Conservation (phyloP, 805 yeast species). For the Metschnikowia chrysomelidarum region DNA sequence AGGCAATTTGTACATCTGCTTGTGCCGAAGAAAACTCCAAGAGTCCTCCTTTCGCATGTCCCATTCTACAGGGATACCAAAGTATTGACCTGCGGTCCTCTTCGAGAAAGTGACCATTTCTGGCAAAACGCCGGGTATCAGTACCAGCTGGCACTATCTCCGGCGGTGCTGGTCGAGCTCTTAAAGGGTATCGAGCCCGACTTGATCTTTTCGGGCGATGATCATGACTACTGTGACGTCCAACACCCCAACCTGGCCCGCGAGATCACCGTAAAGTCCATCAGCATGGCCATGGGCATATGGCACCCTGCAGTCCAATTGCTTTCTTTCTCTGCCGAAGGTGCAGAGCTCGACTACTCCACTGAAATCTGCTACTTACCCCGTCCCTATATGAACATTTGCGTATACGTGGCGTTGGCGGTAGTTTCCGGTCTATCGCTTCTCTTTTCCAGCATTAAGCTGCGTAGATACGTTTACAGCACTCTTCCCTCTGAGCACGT, state of each 20-base stretch:
- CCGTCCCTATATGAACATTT: conserved; percentile 43
- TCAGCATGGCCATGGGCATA: conserved; percentile 43
- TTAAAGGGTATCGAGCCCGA: conserved; percentile 19
- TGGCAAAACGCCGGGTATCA: conserved; percentile 23
- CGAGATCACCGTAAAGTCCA: conserved; percentile 40
- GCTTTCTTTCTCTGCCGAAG: conserved; percentile 22
- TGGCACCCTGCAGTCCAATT: conserved; percentile 42
- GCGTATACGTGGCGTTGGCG: conserved; percentile 37
- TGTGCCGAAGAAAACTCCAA: conserved; percentile 13
- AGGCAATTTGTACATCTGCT: conserved; percentile 16
- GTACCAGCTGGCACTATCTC: conserved; percentile 24
- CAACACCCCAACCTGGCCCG: conserved; percentile 19
- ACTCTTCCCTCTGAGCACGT: conserved; percentile 25
- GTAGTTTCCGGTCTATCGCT: conserved; percentile 28
- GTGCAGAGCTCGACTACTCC: conserved; percentile 22
- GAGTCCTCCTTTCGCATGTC: conserved; percentile 25
- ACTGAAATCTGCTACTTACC: conserved; percentile 47
- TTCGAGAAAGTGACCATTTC: conserved; percentile 20
- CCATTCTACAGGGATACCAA: conserved; percentile 24
- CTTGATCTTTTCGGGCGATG: conserved; percentile 27
- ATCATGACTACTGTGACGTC: conserved; percentile 26
- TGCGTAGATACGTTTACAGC: conserved; percentile 27
- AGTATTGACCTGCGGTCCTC: conserved; percentile 21
- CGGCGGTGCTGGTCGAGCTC: conserved; percentile 18
- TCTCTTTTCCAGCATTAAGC: conserved; percentile 30